Evolutionary conservation across 2,329 filamentous ascomycete genomes (phyloP), one percentile per base, ranked within the genome.

Genomic region (Ceratocystis diversiconidia): DNA sequence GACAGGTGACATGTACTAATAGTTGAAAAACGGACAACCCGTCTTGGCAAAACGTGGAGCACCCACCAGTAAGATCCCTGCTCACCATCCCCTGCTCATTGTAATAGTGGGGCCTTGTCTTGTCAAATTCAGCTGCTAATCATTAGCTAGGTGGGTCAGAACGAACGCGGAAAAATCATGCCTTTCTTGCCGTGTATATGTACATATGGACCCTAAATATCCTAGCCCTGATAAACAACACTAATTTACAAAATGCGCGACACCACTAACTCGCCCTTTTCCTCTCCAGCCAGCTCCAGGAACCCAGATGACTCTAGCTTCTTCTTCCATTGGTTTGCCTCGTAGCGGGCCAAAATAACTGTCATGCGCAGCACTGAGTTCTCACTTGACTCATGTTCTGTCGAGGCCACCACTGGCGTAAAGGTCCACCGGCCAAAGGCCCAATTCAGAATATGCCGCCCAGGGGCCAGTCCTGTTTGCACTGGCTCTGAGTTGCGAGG

Each of bases 401-500:
- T 72, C 1, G 72, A 72, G 6, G 73, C 73, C 0, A 73, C 72
- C 3, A 81, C 72, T 3, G 83, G 79, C 1, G 91, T 95, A 72
- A 92, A 96, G 0, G 85, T 95, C 92, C 94, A 99, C 36, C 94
- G 82, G 0, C 91, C 91, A 76, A 99, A 99, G 0, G 94, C 94
- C 94, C 94, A 99, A 74, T 99, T 99, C 67, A 99, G 81, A 57
- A 99, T 96, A 73, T 94, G 96, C 65, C 89, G 80, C 1, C 72
- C 73, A n/a, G 73, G 69, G 2, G 32, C 36, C 1, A 68, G 68
- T 6, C 71, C 72, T 4, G 73, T 72, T 41, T 75, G 71, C 48
- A 81, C 78, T 28, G 79, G 76, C 65, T 83, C 81, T 0, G 84
- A 85, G 70, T 79, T 79, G 19, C 70, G 69, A 7, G 84, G 77